Base-by-base conservation (phyloP, 1,284 basidiomycete genomes). In the Sutorius eximius region DNA sequence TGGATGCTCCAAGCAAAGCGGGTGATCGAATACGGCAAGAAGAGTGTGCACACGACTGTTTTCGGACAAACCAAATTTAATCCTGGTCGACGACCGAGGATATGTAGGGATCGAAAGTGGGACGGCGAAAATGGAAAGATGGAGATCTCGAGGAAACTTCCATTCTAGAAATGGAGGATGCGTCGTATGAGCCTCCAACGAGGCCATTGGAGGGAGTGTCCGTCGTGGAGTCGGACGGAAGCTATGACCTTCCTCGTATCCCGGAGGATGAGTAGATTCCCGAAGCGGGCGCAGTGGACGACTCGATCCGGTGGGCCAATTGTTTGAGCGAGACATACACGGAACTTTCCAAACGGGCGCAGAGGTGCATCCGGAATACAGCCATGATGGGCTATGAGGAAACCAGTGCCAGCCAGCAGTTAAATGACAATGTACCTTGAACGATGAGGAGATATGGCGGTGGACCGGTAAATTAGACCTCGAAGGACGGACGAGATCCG, bases 91-190 rank as follows among this genome's bases (percentile, higher is more conserved):
- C 45, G 37, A 45, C 27, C 24, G 10, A 43, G 30, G 45, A 27
- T 34, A 33, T 43, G 48, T 56, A 60, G 62, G 48, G 51, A 56
- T 40, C 29, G 33, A 50, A 48, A 43, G 41, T 36, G 61, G 43
- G 27, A 7, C 15, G 37, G 43, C 37, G 36, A 48, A 59, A 65
- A 66, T 62, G 57, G 61, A 52, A 67, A 53, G 32, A 50, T 48
- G 42, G 45, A 59, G 5, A 62, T 41, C 18, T 51, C 60, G 64
- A 64, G 49, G 56, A 49, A 59, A n/a, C 13, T 47, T 64, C 49
- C 46, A 53, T 63, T 53, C 60, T 54, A 12, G 40, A 56, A 52
- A 48, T 36, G 56, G 62, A 49, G 20, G 55, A 29, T 24, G 34
- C n/a, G 47, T 34, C 41, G 47, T 43, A 32, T 20, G 43, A 30